phyloP scores from a whole-genome alignment of 257 asterid species.

The Primulina huaijiensis region DNA sequence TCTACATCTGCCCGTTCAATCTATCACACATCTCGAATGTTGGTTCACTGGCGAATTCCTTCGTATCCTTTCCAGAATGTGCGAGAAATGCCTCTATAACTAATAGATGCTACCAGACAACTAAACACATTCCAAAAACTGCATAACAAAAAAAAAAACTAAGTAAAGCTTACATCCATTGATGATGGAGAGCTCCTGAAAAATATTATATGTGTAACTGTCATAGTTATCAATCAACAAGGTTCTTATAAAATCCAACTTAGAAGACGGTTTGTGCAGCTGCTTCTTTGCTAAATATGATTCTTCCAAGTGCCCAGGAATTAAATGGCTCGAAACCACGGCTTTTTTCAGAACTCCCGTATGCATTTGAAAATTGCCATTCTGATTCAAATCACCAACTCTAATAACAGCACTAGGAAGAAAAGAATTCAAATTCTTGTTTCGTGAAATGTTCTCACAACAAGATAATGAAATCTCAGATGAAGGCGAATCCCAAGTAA shows the following conservation, averaged over 20 bases:
- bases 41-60: neutral
- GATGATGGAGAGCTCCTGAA: conserved; percentile 81
- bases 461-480: conserved; percentile 48
- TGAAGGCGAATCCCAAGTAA: conserved; percentile 45
- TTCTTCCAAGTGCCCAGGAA: conserved; percentile 65
- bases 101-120: conserved; percentile 5
- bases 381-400: conserved; percentile 35
- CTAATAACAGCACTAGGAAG: conserved; percentile 41
- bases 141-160: neutral
- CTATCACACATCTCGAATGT: neutral
- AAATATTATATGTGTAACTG: conserved; percentile 92
- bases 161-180: conserved; percentile 69
- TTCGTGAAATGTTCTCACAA: conserved; percentile 36
- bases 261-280: conserved; percentile 41
- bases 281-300: conserved; percentile 43
- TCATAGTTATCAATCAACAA: conserved; percentile 93
- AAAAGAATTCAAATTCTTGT: conserved; percentile 33
- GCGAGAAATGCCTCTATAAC: neutral
- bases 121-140: conserved; percentile 6
- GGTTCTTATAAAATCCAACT: conserved; percentile 61
- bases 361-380: conserved; percentile 23
- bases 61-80: neutral
- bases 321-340: conserved; percentile 51
- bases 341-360: conserved; percentile 36
- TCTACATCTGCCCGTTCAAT: neutral